Base-by-base conservation (phyloP, 2,329 filamentous ascomycete genomes). In the Moelleriella libera region DNA sequence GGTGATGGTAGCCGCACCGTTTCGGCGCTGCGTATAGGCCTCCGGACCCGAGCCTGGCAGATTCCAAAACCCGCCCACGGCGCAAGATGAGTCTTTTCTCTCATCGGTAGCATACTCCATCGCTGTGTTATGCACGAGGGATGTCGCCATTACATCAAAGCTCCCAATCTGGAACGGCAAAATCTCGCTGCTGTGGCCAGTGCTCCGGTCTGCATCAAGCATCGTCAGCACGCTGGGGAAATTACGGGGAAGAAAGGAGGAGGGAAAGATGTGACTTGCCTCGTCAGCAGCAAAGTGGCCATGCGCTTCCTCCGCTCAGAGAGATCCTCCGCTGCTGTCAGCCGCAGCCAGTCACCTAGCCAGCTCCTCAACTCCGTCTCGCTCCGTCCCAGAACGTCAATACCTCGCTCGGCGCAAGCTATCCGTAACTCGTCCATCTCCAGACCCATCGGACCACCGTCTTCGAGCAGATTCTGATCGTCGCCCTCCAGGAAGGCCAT, bases 401-500 rank as follows among this genome's bases (percentile, higher is more conserved):
- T 70, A 1, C 82, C 85, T 11, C 84, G 72, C 53, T 88, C 84
- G 49, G 78, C 72, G 56, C 83, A 84, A 11, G 86, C 86, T 50
- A 87, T 72, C 50, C 68, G 66, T 21, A 88, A 66, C 68, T 94
- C 87, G 40, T 76, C 74, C 6, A 64, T 64, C 52, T 74, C 73
- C 55, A 94, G 66, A 28, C 65, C 72, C 47, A 57, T 57, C 7
- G 59, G 58, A 0, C 82, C 84, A 1, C 84, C 85, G 44, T 77
- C 75, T 39, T 70, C 66, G 14, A 71, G 57, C 44, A 96, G 74
- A 60, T 90, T 67, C 52, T 58, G 64, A 63, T 94, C 87, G 64
- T 96, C 89, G 39, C 72, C 65, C 43, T 72, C 72, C 51, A 96
- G 60, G 58, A 85, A 86, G 41, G 71, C 65, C 54, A 87, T 65